Percentiles rank a stretch among this genome's conserved stretches.
These are phyloP conservation scores for Tympanopsis confertula DNA, from an alignment of 2,329 filamentous ascomycete genomes.

Conservation along the genomic window DNA sequence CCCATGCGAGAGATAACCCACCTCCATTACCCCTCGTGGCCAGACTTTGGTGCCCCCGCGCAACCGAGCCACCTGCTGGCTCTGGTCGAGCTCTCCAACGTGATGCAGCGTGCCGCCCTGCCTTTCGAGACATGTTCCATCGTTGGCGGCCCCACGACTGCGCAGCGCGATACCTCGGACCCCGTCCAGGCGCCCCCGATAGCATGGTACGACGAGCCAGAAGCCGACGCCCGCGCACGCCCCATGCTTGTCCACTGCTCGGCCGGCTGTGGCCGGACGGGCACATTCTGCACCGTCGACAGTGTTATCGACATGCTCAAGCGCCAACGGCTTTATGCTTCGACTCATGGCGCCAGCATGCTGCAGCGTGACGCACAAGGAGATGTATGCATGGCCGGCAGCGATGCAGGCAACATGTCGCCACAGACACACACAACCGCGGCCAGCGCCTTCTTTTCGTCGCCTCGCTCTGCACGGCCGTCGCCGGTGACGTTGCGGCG, in stretches of 20 bases:
- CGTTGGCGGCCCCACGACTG: conserved; percentile 13
- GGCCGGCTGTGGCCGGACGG: conserved; percentile 87
- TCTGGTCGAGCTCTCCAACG: conserved; percentile 77
- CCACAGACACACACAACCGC: no score
- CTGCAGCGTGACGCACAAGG: conserved; percentile 6
- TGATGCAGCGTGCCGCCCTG: conserved; percentile 50
- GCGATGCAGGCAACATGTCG: neutral
- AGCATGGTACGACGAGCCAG: conserved; percentile 47
- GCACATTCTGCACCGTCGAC: conserved; percentile 93
- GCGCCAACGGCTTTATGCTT: conserved; percentile 50
- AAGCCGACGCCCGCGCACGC: conserved; percentile 35
- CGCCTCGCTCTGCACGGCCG: no score
- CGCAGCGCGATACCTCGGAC: conserved; percentile 5
- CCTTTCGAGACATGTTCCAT: conserved; percentile 31
- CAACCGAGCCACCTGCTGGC: conserved; percentile 78
- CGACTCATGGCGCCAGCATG: conserved; percentile 10
- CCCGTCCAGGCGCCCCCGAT: conserved; percentile 16
- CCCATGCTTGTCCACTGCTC: conserved; percentile 91
- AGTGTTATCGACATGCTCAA: conserved; percentile 94
- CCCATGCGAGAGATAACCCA: conserved; percentile 89
- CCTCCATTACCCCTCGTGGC: conserved; percentile 91
- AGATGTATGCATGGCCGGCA: conserved; percentile 9
- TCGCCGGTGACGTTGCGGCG: conserved; percentile 3
- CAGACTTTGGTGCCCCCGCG: conserved; percentile 87
- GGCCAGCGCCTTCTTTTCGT: neutral